Conservation (phyloP, 2,329 filamentous ascomycete species). For the Talaromyces sp. region DNA sequence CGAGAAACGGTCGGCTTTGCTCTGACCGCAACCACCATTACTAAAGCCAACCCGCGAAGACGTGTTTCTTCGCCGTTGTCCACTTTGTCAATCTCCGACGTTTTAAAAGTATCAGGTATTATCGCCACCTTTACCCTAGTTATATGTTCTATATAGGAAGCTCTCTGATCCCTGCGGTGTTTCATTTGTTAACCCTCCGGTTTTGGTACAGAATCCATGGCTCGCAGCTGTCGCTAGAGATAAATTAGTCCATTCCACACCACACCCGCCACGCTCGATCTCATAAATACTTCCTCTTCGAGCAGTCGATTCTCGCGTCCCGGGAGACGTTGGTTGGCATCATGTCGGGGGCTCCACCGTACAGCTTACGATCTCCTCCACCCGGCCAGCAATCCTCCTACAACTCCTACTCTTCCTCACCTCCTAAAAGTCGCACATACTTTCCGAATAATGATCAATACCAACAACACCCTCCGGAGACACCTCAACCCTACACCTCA, state of each 20-base stretch:
- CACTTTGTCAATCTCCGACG: neutral
- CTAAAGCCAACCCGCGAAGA: neutral
- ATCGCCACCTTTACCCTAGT: neutral
- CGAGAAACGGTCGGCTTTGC: conserved; percentile 11
- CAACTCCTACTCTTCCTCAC: conserved; percentile 41
- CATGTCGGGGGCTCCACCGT: conserved; percentile 46
- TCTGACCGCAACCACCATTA: conserved; percentile 9
- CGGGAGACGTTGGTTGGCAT: conserved; percentile 30
- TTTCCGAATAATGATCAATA: conserved; percentile 43
- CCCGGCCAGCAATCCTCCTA: conserved; percentile 28
- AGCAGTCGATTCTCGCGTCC: conserved; percentile 2
- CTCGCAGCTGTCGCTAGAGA: conserved; percentile 14
- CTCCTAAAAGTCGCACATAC: conserved; percentile 38
- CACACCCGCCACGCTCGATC: neutral
- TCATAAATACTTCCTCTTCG: neutral
- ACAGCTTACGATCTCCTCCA: conserved; percentile 46
- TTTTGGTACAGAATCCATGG: conserved; percentile 13
- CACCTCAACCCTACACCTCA: conserved; percentile 38
- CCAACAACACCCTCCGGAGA: conserved; percentile 39
- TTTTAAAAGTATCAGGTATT: conserved; percentile 1
- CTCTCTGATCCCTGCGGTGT: neutral
- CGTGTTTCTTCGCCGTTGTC: neutral
- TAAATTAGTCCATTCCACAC: conserved; percentile 7
- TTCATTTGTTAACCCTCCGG: conserved; percentile 7
- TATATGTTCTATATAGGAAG: neutral